phyloP scores from a whole-genome alignment of 1,139 yeast genomes.

The Candida sp. region DNA sequence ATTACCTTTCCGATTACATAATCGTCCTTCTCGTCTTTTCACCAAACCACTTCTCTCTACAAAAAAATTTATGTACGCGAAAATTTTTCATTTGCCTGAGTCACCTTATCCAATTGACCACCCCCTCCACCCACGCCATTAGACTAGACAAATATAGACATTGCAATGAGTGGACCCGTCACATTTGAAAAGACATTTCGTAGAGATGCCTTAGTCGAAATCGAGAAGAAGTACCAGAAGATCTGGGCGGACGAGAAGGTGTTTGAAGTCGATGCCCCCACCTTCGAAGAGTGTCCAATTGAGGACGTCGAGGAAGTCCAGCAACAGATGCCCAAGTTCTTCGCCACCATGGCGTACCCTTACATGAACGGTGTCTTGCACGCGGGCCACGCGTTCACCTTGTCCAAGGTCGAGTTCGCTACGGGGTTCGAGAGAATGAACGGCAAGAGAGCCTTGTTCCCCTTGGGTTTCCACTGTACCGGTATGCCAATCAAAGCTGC shows the following conservation, averaged over 20 bases:
- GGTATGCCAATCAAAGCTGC: slow-evolving; percentile 99
- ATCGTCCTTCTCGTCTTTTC: background rate
- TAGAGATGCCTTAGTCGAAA: slow-evolving; percentile 90
- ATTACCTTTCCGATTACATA: background rate
- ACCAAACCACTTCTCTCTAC: background rate
- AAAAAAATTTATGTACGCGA: slow-evolving; percentile 2
- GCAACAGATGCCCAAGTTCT: slow-evolving; percentile 81
- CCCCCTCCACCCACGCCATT: background rate
- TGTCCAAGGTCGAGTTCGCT: slow-evolving; percentile 94
- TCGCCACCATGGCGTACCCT: slow-evolving; percentile 97
- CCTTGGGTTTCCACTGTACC: slow-evolving; percentile 98
- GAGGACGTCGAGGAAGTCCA: slow-evolving; percentile 74
- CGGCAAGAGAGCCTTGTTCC: slow-evolving; percentile 93
- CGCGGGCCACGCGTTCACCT: slow-evolving; percentile 97
- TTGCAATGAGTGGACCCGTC: slow-evolving; percentile 45
- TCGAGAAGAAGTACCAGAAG: slow-evolving; percentile 89
- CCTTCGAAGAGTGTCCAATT: slow-evolving; percentile 63
- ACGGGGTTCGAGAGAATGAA: slow-evolving; percentile 95
- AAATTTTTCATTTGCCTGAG: slow-evolving; percentile 1
- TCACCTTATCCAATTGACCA: background rate
- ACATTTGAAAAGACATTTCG: slow-evolving; percentile 71
- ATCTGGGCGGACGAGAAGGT: slow-evolving; percentile 85
- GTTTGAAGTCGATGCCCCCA: slow-evolving; percentile 90
- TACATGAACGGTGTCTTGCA: slow-evolving; percentile 99
- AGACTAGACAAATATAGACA: background rate